Percentiles rank a stretch among this genome's conserved stretches.
Conservation (phyloP, 805 yeast genomes). For the Saturnispora saitoi region DNA sequence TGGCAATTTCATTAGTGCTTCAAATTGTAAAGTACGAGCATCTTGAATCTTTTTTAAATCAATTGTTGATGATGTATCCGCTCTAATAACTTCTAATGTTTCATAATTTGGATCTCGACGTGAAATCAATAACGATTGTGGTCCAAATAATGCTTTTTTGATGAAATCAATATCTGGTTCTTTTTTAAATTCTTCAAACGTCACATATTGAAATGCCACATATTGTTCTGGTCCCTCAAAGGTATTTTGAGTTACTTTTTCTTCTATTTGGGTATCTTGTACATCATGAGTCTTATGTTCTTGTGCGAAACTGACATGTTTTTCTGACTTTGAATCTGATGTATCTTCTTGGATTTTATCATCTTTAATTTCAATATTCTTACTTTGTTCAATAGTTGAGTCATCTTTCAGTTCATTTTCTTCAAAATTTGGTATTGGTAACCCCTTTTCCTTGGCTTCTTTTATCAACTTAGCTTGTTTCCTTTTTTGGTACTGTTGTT, state of each 20-base stretch:
- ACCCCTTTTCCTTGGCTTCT: slow-evolving; percentile 7
- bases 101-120: slow-evolving; percentile 48
- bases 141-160: slow-evolving; percentile 48
- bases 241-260: slow-evolving; percentile 7
- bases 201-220: slow-evolving; percentile 46
- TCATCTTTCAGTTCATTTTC: background rate
- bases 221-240: slow-evolving; percentile 66
- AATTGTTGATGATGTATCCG: slow-evolving; percentile 22
- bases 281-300: slow-evolving; percentile 14
- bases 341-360: slow-evolving; percentile 1
- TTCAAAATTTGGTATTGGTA: slow-evolving; percentile 1
- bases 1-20: slow-evolving; percentile 42
- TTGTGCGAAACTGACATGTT: slow-evolving; percentile 5
- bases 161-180: slow-evolving; percentile 26
- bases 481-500: slow-evolving; percentile 14
- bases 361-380: too few relatives aligned
- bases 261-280: slow-evolving; percentile 7
- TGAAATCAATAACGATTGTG: slow-evolving; percentile 42
- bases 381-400: too few relatives aligned
- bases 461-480: slow-evolving; percentile 12
- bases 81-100: slow-evolving; percentile 25
- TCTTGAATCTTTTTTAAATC: slow-evolving; percentile 20
- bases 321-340: slow-evolving; percentile 3
- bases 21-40: slow-evolving; percentile 28
- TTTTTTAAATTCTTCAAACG: slow-evolving; percentile 40